Percentiles rank a stretch among this genome's conserved stretches.
phyloP scores from a whole-genome alignment of 768 basidiomycete species.

The Leccinum aurantiacum region DNA sequence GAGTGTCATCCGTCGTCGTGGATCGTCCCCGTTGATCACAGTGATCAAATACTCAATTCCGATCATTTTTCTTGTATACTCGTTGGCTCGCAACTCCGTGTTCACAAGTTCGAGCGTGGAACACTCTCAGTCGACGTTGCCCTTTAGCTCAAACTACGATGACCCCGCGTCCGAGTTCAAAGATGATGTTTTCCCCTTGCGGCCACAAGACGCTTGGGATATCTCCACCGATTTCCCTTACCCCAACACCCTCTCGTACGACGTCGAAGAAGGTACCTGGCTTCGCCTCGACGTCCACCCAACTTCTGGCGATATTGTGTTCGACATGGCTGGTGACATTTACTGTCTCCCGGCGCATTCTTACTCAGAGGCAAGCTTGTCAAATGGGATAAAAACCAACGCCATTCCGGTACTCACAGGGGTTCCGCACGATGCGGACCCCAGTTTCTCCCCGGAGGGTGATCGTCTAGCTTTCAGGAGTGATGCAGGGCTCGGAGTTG shows the following conservation, averaged over 20 bases:
- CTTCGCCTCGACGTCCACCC: conserved; percentile 72
- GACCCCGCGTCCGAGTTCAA: conserved; percentile 45
- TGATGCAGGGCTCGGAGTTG: conserved; percentile 69
- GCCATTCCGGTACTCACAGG: conserved; percentile 64
- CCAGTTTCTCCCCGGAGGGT: conserved; percentile 69
- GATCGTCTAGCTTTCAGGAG: conserved; percentile 66
- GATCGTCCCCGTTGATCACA: conserved; percentile 4
- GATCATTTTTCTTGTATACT: conserved; percentile 20
- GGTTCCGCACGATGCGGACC: conserved; percentile 69
- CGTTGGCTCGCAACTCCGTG: conserved; percentile 13
- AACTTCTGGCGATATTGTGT: conserved; percentile 66
- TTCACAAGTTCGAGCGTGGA: background rate
- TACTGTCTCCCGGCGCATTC: conserved; percentile 60
- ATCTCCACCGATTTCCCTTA: conserved; percentile 75
- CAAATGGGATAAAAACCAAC: conserved; percentile 27
- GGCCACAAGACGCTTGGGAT: conserved; percentile 57
- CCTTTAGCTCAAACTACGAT: conserved; percentile 15
- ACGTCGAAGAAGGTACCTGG: conserved; percentile 76
- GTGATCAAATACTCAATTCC: conserved; percentile 21
- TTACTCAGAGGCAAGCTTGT: conserved; percentile 33
- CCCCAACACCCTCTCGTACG: conserved; percentile 63
- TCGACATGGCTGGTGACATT: conserved; percentile 73
- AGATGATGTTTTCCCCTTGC: conserved; percentile 63
- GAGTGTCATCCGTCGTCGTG: background rate
- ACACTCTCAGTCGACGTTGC: conserved; percentile 5